Base-by-base conservation (phyloP, 2,329 filamentous ascomycete genomes). In the Polychaeton citri region DNA sequence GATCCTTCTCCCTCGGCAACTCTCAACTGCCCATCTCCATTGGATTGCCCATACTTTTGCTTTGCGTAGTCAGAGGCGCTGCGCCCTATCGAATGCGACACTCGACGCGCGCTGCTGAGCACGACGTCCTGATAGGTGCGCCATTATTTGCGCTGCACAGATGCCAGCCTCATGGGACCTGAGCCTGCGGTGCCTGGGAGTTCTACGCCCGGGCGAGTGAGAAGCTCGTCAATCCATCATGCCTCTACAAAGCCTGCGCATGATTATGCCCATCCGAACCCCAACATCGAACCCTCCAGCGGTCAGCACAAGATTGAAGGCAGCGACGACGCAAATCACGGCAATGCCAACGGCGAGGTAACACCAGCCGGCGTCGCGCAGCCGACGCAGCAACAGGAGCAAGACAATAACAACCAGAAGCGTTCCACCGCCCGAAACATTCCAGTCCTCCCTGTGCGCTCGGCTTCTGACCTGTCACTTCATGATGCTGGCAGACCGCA, bases 401-500 rank as follows among this genome's bases (percentile, higher is more conserved):
- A 28, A 7, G 15, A 28, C 24, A 28, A 28, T 5, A 10, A 15
- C 7, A 28, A n/a, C 21, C 21, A 26, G 13, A 13, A 26, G 8
- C 21, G 21, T 13, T 26, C 21, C 21, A 8, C 21, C 21, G 21
- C 30, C 12, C 18, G 30, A 3, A 32, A 32, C 13, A 32, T 19
- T 17, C 30, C 18, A 16, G 13, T 32, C 10, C 30, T 17, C 12
- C 10, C 18, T 16, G 13, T 19, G 13, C 30, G 30, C 13, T 32
- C 30, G 12, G 12, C 18, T 16, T 32, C 30, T 32, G 13, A 4
- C 24, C 24, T 28, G 24, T 24, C 37, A 9, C 32, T 47, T 19
- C 49, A 51, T 28, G 39, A 57, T 57, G 53, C 43, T 32, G 57
- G 61, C 41, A 53, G 50, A 19, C 70, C 71, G 33, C 71, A 71